These are phyloP conservation scores for Mycena galopus DNA, from an alignment of 768 basidiomycete species.

Conservation along the genomic window DNA sequence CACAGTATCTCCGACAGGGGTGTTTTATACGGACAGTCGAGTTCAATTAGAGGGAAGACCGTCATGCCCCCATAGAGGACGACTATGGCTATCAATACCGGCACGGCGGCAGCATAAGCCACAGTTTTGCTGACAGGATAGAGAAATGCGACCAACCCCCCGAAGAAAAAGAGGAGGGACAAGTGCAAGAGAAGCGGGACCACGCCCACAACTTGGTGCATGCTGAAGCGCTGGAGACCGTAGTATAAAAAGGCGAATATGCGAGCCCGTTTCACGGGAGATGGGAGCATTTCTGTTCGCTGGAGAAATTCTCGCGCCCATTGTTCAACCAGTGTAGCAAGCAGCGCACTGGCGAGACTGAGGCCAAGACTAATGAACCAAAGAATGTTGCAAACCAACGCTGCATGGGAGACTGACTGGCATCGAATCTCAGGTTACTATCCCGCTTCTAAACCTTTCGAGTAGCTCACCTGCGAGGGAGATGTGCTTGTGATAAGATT, in stretches of 20 bases:
- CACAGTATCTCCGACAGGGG: conserved; percentile 28
- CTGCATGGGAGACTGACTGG: too few species aligned
- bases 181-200: conserved; percentile 31
- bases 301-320: conserved; percentile 32
- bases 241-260: conserved; percentile 26
- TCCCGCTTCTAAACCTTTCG: too few species aligned
- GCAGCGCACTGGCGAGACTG: conserved; percentile 33
- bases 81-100: conserved; percentile 3
- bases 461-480: too few species aligned
- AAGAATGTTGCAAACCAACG: conserved; percentile 32
- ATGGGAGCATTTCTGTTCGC: neutral
- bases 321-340: conserved; percentile 34
- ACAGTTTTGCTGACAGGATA: conserved; percentile 18
- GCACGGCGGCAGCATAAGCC: conserved; percentile 11
- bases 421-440: too few species aligned
- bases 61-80: conserved; percentile 24
- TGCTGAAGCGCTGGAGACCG: conserved; percentile 27
- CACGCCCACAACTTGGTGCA: conserved; percentile 29
- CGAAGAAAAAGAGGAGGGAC: conserved; percentile 35
- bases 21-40: conserved; percentile 35
- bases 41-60: conserved; percentile 16
- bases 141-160: conserved; percentile 32
- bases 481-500: neutral
- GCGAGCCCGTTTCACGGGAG: conserved; percentile 30
- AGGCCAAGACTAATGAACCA: conserved; percentile 37